Conservation (phyloP, 2,329 filamentous ascomycete species). For the Aspergillus tanneri region DNA sequence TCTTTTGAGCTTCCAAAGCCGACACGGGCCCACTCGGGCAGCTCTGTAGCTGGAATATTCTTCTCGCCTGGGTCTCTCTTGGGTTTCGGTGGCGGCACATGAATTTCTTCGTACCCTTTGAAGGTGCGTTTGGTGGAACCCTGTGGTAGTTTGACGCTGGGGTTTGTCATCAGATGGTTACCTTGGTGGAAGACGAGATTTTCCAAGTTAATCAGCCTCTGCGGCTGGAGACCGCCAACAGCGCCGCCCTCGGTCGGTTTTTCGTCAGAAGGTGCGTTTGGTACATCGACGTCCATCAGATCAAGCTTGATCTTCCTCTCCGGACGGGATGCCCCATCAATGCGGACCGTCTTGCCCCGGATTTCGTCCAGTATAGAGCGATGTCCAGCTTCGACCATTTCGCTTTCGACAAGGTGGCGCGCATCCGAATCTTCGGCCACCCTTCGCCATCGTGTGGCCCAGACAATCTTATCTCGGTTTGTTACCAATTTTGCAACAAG, state of each 20-base stretch:
- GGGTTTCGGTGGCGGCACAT: slow-evolving; percentile 89
- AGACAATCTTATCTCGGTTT: slow-evolving; percentile 91
- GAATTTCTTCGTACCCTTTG: slow-evolving; percentile 98
- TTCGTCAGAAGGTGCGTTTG: slow-evolving; percentile 58
- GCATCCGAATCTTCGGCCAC: slow-evolving; percentile 75
- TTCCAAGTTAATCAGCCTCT: slow-evolving; percentile 86
- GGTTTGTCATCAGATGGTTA: slow-evolving; percentile 99
- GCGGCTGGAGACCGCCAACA: slow-evolving; percentile 80
- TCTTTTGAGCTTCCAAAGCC: slow-evolving; percentile 85
- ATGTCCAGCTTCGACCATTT: slow-evolving; percentile 87
- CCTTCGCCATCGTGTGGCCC: slow-evolving; percentile 84
- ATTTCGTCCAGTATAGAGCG: slow-evolving; percentile 86
- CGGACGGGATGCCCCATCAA: slow-evolving; percentile 57
- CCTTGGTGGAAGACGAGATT: slow-evolving; percentile 97
- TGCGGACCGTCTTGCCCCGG: slow-evolving; percentile 63
- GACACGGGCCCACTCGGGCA: slow-evolving; percentile 86
- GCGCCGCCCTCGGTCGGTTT: slow-evolving; percentile 64
- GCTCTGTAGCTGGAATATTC: slow-evolving; percentile 77
- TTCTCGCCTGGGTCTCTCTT: slow-evolving; percentile 76
- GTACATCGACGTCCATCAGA: slow-evolving; percentile 82
- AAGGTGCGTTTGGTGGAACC: slow-evolving; percentile 93
- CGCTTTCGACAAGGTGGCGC: slow-evolving; percentile 74
- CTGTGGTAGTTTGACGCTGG: slow-evolving; percentile 87
- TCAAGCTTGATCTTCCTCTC: slow-evolving; percentile 82
- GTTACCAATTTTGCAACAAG: slow-evolving; percentile 86